Evolutionary conservation across 345 rosid genomes (phyloP), one percentile per base, ranked within the genome.

Genomic region (Eucalyptus cloeziana): DNA sequence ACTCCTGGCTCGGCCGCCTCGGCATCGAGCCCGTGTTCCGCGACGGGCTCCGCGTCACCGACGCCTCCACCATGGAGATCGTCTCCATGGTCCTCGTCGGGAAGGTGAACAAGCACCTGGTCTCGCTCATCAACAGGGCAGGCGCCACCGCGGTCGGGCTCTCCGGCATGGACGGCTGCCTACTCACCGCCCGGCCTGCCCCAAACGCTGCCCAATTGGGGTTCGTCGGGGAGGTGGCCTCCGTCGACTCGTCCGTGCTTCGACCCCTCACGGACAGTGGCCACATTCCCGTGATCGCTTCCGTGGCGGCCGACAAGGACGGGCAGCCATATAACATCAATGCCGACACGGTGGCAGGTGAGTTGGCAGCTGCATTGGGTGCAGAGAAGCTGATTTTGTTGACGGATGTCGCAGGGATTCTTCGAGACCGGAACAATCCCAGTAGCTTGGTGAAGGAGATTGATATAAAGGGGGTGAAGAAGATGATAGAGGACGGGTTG

Each of bases 71-170:
- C 14, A 96, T 97, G 99, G 98, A 97, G 92, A 94, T 96, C 79
- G 99, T 97, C 37, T 97, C 99, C 10, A 97, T 96, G 99, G 99
- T 97, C 37, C 89, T 97, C 49, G 96, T 96, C 16, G 99, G 99
- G 3, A 96, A 94, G 71, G 99, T 97, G 22, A 96, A 97, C 88
- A 97, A 97, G 89, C 94, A 94, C 87, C 91, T 97, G 1, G 99
- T 97, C 5, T 95, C 98, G 1, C 94, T 95, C 21, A 95, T 97
- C 85, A 96, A 96, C 87, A 93, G 93, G 54, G 98, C 99, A 2
- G 99, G 98, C 17, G 99, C 97, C 22, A 96, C 97, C 10, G 99
- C 98, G 3, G 96, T 96, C 7, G 99, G 98, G 5, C 92, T 96
- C 44, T 97, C 98, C 0, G 99, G 99, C 62, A 95, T 96, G 92